These are phyloP conservation scores for Wallacemonas collosoma DNA, from an alignment of 208 protist genomes.

Conservation along the genomic window DNA sequence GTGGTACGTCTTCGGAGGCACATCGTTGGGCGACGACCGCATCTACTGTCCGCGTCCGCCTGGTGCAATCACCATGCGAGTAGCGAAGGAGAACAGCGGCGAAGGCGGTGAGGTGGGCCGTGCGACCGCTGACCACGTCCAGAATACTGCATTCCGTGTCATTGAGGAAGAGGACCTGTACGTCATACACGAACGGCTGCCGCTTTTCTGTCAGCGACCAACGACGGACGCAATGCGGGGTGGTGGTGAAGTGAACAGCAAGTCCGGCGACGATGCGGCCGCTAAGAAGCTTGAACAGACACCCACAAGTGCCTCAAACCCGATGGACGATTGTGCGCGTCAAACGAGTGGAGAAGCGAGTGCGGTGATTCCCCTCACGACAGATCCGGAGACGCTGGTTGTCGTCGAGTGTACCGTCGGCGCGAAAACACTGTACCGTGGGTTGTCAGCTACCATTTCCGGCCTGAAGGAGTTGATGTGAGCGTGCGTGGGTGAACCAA, in stretches of 20 bases:
- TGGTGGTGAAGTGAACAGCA: too few relatives aligned
- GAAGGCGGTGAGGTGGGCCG: not conserved
- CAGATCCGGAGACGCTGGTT: conserved; percentile 5
- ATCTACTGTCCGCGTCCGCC: conserved; percentile 12
- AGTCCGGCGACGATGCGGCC: not conserved
- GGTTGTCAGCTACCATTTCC: conserved; percentile 12
- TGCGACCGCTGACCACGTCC: not conserved
- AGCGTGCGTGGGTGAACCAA: too few relatives aligned
- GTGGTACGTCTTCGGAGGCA: conserved; percentile 14
- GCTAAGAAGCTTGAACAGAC: not conserved
- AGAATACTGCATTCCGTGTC: not conserved
- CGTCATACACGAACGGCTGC: conserved; percentile 10
- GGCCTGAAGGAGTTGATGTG: conserved; percentile 6
- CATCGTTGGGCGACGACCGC: conserved; percentile 6
- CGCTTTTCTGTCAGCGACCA: conserved; percentile 7
- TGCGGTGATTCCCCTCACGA: conserved; percentile 11
- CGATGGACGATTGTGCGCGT: not conserved
- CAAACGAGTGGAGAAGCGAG: not conserved
- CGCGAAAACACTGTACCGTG: conserved; percentile 15
- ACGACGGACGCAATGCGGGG: conserved; percentile 7
- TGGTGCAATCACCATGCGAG: not conserved
- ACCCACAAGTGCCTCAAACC: not conserved
- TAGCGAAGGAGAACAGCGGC: not conserved
- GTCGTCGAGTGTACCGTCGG: conserved; percentile 15
- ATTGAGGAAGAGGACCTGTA: conserved; percentile 15